Percentiles rank a stretch among this genome's conserved stretches.
Evolutionary conservation across 176 grass and related monocot genomes (phyloP).

Genomic region (Musa schizocarpa): DNA sequence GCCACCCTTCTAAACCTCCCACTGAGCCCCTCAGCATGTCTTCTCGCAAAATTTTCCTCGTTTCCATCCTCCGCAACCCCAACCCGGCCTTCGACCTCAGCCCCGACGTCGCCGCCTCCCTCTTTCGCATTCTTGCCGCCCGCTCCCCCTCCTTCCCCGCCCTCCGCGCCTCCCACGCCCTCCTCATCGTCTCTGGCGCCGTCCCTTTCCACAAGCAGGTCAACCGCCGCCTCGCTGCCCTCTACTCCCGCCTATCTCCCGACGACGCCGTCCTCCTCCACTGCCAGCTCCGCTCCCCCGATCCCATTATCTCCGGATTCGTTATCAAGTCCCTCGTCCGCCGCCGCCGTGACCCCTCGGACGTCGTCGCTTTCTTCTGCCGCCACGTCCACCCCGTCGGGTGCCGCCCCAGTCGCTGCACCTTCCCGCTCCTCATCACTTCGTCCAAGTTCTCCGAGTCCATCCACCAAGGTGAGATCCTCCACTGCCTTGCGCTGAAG

Average conservation of each 20-base stretch:
- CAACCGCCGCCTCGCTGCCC: slow-evolving; percentile 19
- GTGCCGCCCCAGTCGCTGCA: slow-evolving; percentile 23
- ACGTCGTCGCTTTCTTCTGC: slow-evolving; percentile 32
- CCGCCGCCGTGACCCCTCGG: neutral
- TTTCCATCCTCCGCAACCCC: neutral
- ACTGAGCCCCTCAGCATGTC: no score
- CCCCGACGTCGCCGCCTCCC: neutral
- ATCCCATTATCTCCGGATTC: slow-evolving; percentile 18
- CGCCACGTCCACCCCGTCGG: slow-evolving; percentile 22
- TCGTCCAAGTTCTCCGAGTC: slow-evolving; percentile 25
- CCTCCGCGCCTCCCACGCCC: slow-evolving; percentile 18
- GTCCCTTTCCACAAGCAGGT: slow-evolving; percentile 3
- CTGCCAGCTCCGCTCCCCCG: slow-evolving; percentile 11
- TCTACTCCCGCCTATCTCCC: slow-evolving; percentile 22
- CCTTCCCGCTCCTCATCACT: slow-evolving; percentile 30
- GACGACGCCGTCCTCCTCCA: slow-evolving; percentile 14
- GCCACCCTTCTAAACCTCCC: neutral
- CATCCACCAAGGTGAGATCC: slow-evolving; percentile 23
- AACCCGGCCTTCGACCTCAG: neutral
- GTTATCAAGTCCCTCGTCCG: slow-evolving; percentile 20
- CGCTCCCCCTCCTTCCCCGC: neutral
- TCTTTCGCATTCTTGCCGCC: neutral
- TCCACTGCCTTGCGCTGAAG: slow-evolving; percentile 35
- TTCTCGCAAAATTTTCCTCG: neutral
- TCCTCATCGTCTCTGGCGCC: slow-evolving; percentile 12